phyloP scores from a whole-genome alignment of 192 early-diverging fungal genomes.

The Coemansia sp. region DNA sequence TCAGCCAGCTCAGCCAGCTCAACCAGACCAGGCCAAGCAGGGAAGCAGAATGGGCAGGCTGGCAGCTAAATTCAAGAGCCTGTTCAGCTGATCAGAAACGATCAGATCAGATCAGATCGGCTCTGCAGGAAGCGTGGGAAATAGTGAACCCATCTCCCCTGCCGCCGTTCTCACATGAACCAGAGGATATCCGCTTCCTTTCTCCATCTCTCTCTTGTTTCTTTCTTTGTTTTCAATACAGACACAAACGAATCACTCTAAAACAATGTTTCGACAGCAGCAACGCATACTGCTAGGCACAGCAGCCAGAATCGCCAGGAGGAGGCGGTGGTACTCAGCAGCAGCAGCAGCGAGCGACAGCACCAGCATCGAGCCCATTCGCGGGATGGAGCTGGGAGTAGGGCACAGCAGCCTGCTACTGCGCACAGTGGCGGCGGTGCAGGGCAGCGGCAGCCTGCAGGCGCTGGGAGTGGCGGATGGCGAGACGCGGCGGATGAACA shows the following conservation, averaged over 20 bases:
- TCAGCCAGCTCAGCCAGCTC: not conserved
- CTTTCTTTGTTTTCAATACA: too few species aligned
- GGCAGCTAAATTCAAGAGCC: conserved; percentile 8
- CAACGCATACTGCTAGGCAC: too few species aligned
- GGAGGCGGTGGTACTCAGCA: not conserved
- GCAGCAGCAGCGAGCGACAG: conserved; percentile 24
- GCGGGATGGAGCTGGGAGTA: conserved; percentile 83
- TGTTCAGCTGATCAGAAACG: conserved; percentile 3
- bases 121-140: not conserved
- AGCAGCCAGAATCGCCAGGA: too few species aligned
- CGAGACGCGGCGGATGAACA: conserved; percentile 75
- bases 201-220: too few species aligned
- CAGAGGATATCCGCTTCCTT: too few species aligned
- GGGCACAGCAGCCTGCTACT: conserved; percentile 77
- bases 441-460: conserved; percentile 69
- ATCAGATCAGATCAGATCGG: not conserved
- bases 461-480: conserved; percentile 59
- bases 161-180: too few species aligned
- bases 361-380: conserved; percentile 62
- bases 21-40: not conserved
- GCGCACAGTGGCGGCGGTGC: conserved; percentile 67
- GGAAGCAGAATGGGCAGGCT: not conserved
- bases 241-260: too few species aligned
- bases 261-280: too few species aligned
- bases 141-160: not conserved